phyloP scores from a whole-genome alignment of 2,329 filamentous ascomycete species.

The Tolypocladium ophioglossoides region DNA sequence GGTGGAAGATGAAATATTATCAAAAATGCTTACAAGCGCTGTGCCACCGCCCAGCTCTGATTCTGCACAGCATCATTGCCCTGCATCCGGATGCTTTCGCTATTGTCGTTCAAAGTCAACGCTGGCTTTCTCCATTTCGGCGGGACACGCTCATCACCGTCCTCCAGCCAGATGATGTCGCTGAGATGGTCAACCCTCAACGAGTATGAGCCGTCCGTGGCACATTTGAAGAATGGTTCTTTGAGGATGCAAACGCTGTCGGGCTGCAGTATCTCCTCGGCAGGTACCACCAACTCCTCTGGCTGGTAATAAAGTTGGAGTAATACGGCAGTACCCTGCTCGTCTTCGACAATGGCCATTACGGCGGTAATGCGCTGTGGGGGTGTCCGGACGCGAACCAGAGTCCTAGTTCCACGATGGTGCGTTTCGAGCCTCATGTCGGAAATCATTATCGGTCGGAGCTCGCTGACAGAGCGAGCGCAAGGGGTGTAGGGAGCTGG shows the following conservation, averaged over 20 bases:
- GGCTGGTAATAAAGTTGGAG: conserved; percentile 32
- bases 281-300: conserved; percentile 20
- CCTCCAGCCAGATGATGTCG: conserved; percentile 31
- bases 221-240: conserved; percentile 39
- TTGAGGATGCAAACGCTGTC: conserved; percentile 34
- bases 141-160: conserved; percentile 27
- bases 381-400: conserved; percentile 11
- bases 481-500: conserved; percentile 13
- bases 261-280: conserved; percentile 20
- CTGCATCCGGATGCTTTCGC: conserved; percentile 8
- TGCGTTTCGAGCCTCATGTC: conserved; percentile 19
- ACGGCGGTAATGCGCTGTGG: conserved; percentile 8
- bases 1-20: background rate
- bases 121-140: conserved; percentile 17
- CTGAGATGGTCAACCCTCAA: conserved; percentile 42
- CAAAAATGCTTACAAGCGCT: conserved; percentile 18
- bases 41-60: conserved; percentile 16
- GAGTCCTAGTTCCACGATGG: conserved; percentile 11
- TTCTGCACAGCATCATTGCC: conserved; percentile 23
- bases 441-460: conserved; percentile 13
- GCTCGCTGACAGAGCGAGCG: conserved; percentile 6
- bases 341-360: conserved; percentile 27
- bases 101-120: background rate
- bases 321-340: conserved; percentile 20
- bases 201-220: conserved; percentile 25